These are phyloP conservation scores for Coemansia sp. DNA, from an alignment of 192 early-diverging fungal species.

Conservation along the genomic window DNA sequence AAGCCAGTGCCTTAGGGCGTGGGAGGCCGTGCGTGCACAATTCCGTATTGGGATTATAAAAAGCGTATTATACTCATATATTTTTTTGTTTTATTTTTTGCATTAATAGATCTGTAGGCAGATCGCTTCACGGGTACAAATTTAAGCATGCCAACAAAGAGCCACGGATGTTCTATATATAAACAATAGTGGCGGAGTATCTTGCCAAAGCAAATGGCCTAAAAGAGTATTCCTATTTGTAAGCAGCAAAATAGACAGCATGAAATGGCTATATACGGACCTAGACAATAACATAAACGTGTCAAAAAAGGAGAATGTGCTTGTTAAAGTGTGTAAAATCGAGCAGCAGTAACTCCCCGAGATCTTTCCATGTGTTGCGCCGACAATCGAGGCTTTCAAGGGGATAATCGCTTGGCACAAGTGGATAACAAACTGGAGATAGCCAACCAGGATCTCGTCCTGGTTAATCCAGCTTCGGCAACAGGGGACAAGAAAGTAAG, in stretches of 20 bases:
- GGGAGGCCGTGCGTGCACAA: slow-evolving; percentile 1
- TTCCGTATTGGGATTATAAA: neutral
- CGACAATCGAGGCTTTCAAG: neutral
- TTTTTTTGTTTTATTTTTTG: neutral
- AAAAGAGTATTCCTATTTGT: neutral
- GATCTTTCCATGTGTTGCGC: neutral
- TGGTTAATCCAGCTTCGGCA: slow-evolving; percentile 9
- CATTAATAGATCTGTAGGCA: neutral
- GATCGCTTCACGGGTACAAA: neutral
- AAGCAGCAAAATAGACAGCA: slow-evolving; percentile 2
- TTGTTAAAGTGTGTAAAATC: neutral
- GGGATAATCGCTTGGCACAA: neutral
- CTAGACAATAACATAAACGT: neutral
- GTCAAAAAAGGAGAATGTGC: neutral
- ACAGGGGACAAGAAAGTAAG: neutral
- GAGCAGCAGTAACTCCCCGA: slow-evolving; percentile 2
- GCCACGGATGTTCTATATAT: neutral
- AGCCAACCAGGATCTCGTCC: neutral
- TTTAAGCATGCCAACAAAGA: slow-evolving; percentile 9
- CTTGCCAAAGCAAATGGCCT: neutral
- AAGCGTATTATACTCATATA: neutral
- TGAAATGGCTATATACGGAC: neutral
- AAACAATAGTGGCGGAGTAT: neutral
- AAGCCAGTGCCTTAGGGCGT: neutral
- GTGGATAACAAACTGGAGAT: slow-evolving; percentile 1